A percentile compares a stretch with the other conserved stretches of the same genome.
Evolutionary conservation across 2,329 filamentous ascomycete genomes (phyloP).

Genomic region (Grosmannia huntii): DNA sequence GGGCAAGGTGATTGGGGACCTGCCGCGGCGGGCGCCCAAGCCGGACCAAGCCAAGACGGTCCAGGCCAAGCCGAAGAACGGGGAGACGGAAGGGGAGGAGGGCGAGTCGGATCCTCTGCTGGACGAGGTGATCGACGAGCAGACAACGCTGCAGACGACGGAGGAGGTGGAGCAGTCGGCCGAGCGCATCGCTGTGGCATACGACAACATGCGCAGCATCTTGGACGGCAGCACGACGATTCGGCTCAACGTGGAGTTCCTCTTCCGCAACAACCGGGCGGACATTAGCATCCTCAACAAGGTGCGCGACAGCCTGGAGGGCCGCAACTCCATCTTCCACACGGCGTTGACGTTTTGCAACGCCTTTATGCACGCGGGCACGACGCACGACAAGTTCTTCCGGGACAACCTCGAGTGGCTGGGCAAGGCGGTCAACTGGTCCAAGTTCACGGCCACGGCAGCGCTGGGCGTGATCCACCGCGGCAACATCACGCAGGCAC

Average conservation of each 20-base stretch:
- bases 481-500: constrained; percentile 84
- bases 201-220: constrained; percentile 51
- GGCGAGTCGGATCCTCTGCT: constrained; percentile 37
- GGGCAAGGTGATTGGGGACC: constrained; percentile 70
- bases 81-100: constrained; percentile 30
- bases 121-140: constrained; percentile 22
- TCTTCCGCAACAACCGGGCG: constrained; percentile 78
- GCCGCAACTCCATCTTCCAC: constrained; percentile 96
- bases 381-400: constrained; percentile 97
- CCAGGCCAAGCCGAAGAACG: constrained; percentile 9
- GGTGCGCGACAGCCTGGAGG: constrained; percentile 87
- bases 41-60: constrained; percentile 30
- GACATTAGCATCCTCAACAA: constrained; percentile 91
- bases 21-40: constrained; percentile 40
- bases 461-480: constrained; percentile 93
- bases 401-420: constrained; percentile 96
- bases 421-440: constrained; percentile 98
- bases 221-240: constrained; percentile 89
- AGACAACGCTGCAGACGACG: no score
- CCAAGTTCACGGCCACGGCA: constrained; percentile 95
- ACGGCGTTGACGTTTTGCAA: constrained; percentile 95
- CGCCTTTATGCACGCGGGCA: constrained; percentile 98
- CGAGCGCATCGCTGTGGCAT: constrained; percentile 16
- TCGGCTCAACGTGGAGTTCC: constrained; percentile 87
- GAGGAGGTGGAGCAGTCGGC: constrained; percentile 16